Evolutionary conservation across 805 yeast genomes (phyloP).

Genomic region (Lipomyces kockii): DNA sequence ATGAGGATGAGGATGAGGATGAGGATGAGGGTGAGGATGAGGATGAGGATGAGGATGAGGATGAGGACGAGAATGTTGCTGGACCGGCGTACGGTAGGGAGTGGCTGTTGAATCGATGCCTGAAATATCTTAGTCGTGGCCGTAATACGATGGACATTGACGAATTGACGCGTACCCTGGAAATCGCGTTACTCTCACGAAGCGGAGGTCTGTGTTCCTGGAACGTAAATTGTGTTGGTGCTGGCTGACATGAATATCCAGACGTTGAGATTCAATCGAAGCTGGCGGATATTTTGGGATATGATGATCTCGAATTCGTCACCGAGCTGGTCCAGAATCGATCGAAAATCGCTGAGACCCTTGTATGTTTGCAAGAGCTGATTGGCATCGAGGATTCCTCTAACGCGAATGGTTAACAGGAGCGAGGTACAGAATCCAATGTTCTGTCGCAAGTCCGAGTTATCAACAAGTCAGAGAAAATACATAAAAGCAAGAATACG

Average conservation of each 20-base stretch:
- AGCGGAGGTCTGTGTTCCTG: slow-evolving; percentile 9
- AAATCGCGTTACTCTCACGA: slow-evolving; percentile 10
- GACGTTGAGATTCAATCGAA: slow-evolving; percentile 65
- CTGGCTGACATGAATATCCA: slow-evolving; percentile 4
- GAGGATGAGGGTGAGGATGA: slow-evolving; percentile 10
- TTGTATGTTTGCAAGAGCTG: slow-evolving; percentile 7
- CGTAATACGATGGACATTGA: slow-evolving; percentile 22
- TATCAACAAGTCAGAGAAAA: slow-evolving; percentile 12
- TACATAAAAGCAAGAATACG: slow-evolving; percentile 1
- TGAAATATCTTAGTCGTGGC: slow-evolving; percentile 8
- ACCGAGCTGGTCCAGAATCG: slow-evolving; percentile 59
- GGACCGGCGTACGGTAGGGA: slow-evolving; percentile 16
- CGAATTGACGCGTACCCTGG: slow-evolving; percentile 25
- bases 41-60: neutral
- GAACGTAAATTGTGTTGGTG: neutral
- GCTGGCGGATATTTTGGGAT: slow-evolving; percentile 81
- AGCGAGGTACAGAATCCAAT: neutral
- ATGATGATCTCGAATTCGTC: slow-evolving; percentile 81
- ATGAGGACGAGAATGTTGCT: slow-evolving; percentile 4
- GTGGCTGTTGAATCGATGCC: slow-evolving; percentile 29
- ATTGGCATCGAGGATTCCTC: neutral
- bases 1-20: slow-evolving; percentile 17
- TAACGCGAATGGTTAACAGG: neutral
- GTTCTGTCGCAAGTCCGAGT: slow-evolving; percentile 23
- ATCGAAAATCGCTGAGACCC: slow-evolving; percentile 19